These are phyloP conservation scores for Gaeumannomyces sp. DNA, from an alignment of 2,329 filamentous ascomycete species.

Conservation along the genomic window DNA sequence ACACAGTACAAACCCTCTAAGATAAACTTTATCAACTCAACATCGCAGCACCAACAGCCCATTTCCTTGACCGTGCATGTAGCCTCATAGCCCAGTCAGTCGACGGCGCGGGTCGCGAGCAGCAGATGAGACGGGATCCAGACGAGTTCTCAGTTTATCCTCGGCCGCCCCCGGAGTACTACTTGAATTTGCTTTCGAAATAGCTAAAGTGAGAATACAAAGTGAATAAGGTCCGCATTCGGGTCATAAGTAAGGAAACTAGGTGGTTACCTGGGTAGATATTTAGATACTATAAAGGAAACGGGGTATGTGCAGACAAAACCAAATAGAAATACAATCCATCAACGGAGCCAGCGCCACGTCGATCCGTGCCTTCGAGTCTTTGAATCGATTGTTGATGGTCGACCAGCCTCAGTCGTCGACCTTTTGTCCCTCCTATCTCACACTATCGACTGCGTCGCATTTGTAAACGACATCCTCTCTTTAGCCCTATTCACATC, in stretches of 20 bases:
- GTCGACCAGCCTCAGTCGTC: neutral
- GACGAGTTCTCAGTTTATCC: too few species aligned
- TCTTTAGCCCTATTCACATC: neutral
- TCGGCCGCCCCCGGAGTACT: too few species aligned
- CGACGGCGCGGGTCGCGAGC: too few species aligned
- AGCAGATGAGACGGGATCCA: too few species aligned
- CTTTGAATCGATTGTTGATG: neutral
- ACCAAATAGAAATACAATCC: neutral
- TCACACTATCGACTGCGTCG: neutral
- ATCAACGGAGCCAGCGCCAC: neutral
- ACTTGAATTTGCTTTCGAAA: neutral
- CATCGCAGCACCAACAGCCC: too few species aligned
- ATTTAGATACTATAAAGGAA: neutral
- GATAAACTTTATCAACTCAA: too few species aligned
- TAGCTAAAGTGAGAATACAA: neutral
- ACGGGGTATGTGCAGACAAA: slow-evolving; percentile 3
- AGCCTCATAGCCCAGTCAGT: too few species aligned
- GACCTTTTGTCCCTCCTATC: neutral
- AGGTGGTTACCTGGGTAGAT: neutral
- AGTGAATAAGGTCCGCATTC: neutral
- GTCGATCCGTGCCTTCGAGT: neutral
- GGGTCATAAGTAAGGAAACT: slow-evolving; percentile 1
- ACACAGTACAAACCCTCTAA: neutral
- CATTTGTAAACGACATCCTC: neutral
- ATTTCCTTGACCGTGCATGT: too few species aligned